These are phyloP conservation scores for Xanthoceras sorbifolium DNA, from an alignment of 345 rosid genomes.

Conservation along the genomic window DNA sequence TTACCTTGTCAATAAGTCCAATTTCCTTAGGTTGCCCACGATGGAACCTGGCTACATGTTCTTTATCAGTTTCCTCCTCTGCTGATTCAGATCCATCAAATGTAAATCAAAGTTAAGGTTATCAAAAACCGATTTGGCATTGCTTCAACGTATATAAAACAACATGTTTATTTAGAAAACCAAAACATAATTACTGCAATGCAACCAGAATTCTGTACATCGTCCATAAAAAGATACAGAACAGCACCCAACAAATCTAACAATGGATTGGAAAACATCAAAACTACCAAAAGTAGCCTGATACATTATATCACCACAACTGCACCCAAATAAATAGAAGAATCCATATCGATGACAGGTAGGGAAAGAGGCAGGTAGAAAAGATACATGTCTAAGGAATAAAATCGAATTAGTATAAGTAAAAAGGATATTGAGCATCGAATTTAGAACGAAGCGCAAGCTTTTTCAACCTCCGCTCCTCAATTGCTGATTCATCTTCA, in stretches of 20 bases:
- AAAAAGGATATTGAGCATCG: slow-evolving; percentile 89
- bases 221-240: background rate
- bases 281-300: background rate
- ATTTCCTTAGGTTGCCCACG: slow-evolving; percentile 55
- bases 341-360: background rate
- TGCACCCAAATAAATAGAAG: background rate
- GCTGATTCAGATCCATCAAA: slow-evolving; percentile 56
- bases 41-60: slow-evolving; percentile 39
- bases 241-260: background rate
- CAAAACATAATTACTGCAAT: background rate
- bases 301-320: background rate
- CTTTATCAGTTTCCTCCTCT: slow-evolving; percentile 62
- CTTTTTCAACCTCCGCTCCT: slow-evolving; percentile 78
- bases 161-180: background rate
- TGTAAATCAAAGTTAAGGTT: slow-evolving; percentile 63
- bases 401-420: slow-evolving; percentile 15
- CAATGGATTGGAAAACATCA: background rate
- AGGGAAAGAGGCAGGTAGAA: background rate
- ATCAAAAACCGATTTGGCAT: slow-evolving; percentile 19
- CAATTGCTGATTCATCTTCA: slow-evolving; percentile 46
- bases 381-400: background rate
- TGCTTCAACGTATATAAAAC: background rate
- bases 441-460: slow-evolving; percentile 77
- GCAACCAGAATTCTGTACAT: background rate
- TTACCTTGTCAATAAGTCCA: slow-evolving; percentile 77